These are phyloP conservation scores for Cercospora sojina DNA, from an alignment of 2,329 filamentous ascomycete species.

Conservation along the genomic window DNA sequence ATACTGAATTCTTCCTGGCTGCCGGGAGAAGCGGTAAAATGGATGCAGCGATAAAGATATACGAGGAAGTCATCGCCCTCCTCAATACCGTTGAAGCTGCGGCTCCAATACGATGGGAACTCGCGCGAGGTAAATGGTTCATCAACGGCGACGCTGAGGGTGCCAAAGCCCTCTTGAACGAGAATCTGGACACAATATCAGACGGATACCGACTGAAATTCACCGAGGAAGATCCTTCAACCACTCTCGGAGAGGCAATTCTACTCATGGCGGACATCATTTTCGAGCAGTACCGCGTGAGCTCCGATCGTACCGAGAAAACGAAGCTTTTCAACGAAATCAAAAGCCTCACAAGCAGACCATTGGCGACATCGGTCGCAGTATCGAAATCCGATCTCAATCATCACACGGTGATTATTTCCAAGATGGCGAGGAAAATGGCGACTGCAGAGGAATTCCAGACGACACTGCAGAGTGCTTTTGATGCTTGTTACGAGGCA, in stretches of 20 bases:
- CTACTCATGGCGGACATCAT: constrained; percentile 10
- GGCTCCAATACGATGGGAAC: constrained; percentile 5
- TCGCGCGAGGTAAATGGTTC: constrained; percentile 5
- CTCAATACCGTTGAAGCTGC: constrained; percentile 6
- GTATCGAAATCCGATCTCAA: constrained; percentile 6
- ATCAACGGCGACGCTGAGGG: constrained; percentile 6
- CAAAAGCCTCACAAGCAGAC: constrained; percentile 1
- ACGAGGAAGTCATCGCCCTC: constrained; percentile 10
- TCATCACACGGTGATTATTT: not conserved
- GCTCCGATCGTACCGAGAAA: constrained; percentile 7
- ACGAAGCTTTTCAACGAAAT: constrained; percentile 4
- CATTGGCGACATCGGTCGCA: not conserved
- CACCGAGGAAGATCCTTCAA: constrained; percentile 10
- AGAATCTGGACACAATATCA: not conserved
- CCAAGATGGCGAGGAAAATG: constrained; percentile 11
- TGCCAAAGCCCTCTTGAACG: constrained; percentile 8
- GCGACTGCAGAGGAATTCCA: constrained; percentile 3
- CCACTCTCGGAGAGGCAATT: not conserved
- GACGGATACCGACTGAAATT: constrained; percentile 4
- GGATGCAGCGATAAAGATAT: not conserved
- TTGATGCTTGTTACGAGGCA: constrained; percentile 12
- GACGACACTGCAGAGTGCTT: constrained; percentile 6
- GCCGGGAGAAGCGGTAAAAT: constrained; percentile 3
- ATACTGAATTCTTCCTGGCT: not conserved
- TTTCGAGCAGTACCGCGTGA: constrained; percentile 3